phyloP scores from a whole-genome alignment of 352 stramenopile species.

The Globisporangium yorkense region DNA sequence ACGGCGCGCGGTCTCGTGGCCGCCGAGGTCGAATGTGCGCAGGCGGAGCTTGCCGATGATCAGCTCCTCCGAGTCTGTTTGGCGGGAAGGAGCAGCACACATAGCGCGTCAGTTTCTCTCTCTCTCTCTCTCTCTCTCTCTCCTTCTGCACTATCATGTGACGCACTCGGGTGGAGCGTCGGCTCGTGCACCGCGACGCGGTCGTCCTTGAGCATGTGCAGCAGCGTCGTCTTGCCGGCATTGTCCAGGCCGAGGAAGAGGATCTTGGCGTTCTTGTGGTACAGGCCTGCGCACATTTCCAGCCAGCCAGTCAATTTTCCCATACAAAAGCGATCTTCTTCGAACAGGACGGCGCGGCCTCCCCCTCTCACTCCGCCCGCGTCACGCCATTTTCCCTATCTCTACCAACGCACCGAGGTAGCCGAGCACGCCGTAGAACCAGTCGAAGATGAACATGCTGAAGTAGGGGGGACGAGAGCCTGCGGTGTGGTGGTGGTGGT shows the following conservation, averaged over 20 bases:
- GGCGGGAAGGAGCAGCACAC: not conserved
- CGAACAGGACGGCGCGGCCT: not conserved
- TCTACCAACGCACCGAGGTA: constrained; percentile 70
- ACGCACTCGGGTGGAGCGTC: constrained; percentile 93
- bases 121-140: not conserved
- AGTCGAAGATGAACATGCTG: constrained; percentile 94
- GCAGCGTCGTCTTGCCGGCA: constrained; percentile 99
- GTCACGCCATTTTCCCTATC: too few relatives aligned
- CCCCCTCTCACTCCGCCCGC: too few relatives aligned
- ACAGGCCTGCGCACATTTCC: constrained; percentile 85
- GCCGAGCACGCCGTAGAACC: constrained; percentile 93
- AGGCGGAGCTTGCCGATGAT: constrained; percentile 98
- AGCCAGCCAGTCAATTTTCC: not conserved
- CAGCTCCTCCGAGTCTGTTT: constrained; percentile 85
- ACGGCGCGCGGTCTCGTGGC: constrained; percentile 96
- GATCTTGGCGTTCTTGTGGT: constrained; percentile 99
- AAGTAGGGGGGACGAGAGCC: not conserved
- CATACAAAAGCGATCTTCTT: not conserved
- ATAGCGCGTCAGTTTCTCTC: not conserved
- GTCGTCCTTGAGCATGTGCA: constrained; percentile 99
- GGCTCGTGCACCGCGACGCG: constrained; percentile 94
- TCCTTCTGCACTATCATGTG: too few relatives aligned
- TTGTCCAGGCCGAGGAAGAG: constrained; percentile 99
- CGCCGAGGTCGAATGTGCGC: constrained; percentile 99
- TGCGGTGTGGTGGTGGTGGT: not conserved